A percentile compares a stretch with the other conserved stretches of the same genome.
Conservation (phyloP, 2,329 filamentous ascomycete genomes). For the Calonectria montana region DNA sequence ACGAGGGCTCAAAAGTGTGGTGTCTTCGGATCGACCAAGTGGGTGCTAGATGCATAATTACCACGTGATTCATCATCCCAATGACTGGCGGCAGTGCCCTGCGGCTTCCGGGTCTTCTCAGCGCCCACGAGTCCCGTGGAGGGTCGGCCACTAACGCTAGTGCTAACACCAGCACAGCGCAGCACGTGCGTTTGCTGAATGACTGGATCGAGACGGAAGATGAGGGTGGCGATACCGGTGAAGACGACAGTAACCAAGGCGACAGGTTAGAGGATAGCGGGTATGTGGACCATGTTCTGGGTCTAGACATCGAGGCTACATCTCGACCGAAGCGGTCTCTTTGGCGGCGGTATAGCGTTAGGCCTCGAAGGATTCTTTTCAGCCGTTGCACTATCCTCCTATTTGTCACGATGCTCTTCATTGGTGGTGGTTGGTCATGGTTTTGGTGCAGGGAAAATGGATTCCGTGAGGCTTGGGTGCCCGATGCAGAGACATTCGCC, state of each 20-base stretch:
- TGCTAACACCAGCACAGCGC: conserved; percentile 11
- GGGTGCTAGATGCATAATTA: conserved; percentile 1
- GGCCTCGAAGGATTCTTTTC: conserved; percentile 22
- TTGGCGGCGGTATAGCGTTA: background rate
- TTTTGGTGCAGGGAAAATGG: conserved; percentile 58
- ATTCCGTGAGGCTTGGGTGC: conserved; percentile 59
- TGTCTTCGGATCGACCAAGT: background rate
- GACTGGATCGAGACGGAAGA: conserved; percentile 34
- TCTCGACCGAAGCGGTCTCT: conserved; percentile 3
- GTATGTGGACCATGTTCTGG: background rate
- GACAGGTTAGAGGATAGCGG: background rate
- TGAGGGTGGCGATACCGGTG: background rate
- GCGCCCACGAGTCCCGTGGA: conserved; percentile 29
- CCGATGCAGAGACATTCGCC: conserved; percentile 57
- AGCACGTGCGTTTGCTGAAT: conserved; percentile 32
- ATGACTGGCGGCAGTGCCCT: conserved; percentile 25
- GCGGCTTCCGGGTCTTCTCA: conserved; percentile 26
- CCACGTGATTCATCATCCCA: conserved; percentile 23
- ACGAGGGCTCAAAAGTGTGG: background rate
- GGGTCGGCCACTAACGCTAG: conserved; percentile 2
- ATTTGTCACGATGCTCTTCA: conserved; percentile 43
- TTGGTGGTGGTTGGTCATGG: conserved; percentile 51
- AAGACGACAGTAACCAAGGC: background rate
- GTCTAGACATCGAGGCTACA: conserved; percentile 13
- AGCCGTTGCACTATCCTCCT: conserved; percentile 49